Evolutionary conservation across 148 eudicot species (phyloP), one percentile per base, ranked within the genome.

Genomic region (Rhododendron henanense): DNA sequence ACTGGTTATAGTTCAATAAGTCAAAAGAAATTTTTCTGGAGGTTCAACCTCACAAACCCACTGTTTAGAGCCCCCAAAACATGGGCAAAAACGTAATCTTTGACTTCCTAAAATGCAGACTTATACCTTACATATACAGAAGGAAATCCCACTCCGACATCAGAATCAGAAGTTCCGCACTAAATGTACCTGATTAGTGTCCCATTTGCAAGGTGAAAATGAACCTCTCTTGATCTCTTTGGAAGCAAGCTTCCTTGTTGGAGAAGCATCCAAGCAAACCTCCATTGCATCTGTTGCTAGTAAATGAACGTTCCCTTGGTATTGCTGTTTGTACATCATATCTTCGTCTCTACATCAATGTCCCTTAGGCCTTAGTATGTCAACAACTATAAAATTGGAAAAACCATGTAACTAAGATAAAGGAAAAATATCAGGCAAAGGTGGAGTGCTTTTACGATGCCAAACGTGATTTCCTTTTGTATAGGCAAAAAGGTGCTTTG

Each of bases 121-220:
- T 39, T 82, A 19, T 33, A 5, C 69, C 63, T 81, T 15, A 55
- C 19, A 3, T 47, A 16, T 55, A 8, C 14, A 81, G n/a, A 55
- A 81, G 55, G 44, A 57, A 55, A 11, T 81, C 53, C 59, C 33
- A 35, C 37, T 81, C 50, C 4, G 1, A 10, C 55, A 16, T 65
- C 76, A 47, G 25, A 67, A 44, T 86, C 51, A 44, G 45, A 13
- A 78, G 55, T 73, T 28, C 25, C 6, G 18, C 10, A 57, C 21
- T 11, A 81, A 73, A 76, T 39, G 39, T 90, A 95, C 99, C 95
- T 96, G 99, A 78, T 94, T 94, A 78, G 94, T 89, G 86, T 94
- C 88, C 84, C 15, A 81, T 90, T 87, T 87, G 90, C 98, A 96
- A 13, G 89, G 91, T 77, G 95, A 94, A 89, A 91, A 90, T 23